phyloP scores from a whole-genome alignment of 129 eudicot genomes.

The Solidago caesia region DNA sequence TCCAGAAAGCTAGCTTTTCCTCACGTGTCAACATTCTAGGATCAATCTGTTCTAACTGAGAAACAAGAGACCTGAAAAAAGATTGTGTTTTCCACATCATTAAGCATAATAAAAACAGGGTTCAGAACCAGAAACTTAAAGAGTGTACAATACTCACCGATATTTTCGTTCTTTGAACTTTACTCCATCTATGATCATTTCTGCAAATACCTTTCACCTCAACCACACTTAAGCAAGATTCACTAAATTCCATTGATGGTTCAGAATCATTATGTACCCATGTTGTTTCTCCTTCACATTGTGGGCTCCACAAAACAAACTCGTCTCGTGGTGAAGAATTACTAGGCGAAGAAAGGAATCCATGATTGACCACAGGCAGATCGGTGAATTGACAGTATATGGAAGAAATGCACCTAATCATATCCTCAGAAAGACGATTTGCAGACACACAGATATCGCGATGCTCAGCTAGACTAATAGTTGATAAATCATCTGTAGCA shows the following conservation, averaged over 20 bases:
- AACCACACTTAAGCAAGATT: conserved; percentile 43
- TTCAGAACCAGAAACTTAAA: neutral
- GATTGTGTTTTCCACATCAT: conserved; percentile 1
- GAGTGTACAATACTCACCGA: conserved; percentile 38
- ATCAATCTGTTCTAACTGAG: conserved; percentile 62
- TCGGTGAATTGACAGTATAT: conserved; percentile 68
- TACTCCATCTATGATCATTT: conserved; percentile 37
- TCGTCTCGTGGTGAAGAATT: conserved; percentile 45
- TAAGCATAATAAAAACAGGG: conserved; percentile 9
- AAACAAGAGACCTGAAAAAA: conserved; percentile 68
- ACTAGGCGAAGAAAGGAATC: conserved; percentile 36
- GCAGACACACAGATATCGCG: conserved; percentile 49
- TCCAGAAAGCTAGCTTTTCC: conserved; percentile 93
- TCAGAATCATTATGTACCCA: conserved; percentile 31
- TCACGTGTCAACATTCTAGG: conserved; percentile 63
- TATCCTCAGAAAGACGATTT: conserved; percentile 77
- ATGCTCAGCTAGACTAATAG: conserved; percentile 45
- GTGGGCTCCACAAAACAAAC: conserved; percentile 47
- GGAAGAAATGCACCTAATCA: conserved; percentile 69
- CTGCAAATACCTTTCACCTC: conserved; percentile 56
- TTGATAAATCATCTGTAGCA: conserved; percentile 40
- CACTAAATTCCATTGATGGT: conserved; percentile 51
- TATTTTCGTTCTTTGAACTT: conserved; percentile 53
- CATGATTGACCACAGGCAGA: conserved; percentile 44
- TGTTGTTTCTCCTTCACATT: conserved; percentile 31